Evolutionary conservation across 192 early-diverging fungal species (phyloP), one percentile per base, ranked within the genome.

Genomic region (Backusella tarrabulga): DNA sequence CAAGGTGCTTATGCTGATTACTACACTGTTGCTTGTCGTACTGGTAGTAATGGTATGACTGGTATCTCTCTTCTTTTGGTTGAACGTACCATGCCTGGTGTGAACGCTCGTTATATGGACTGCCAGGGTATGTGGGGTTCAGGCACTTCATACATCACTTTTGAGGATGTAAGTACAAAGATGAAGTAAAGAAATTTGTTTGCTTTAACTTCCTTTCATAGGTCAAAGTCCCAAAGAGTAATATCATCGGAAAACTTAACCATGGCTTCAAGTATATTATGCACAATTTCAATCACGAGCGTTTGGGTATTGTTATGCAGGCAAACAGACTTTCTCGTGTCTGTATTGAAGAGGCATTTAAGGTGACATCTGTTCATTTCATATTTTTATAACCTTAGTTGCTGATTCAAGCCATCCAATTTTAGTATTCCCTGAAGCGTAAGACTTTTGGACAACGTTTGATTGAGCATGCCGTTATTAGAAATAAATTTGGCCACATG

Each of bases 361-460:
- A 92, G 93, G 94, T 85, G 83, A 32, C 1, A 52, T 72, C 79
- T 81, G 19, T 38, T 71, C 23, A 36, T 6, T 26, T 68, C 12
- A 68, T 1, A 35, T 35, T 34, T 50, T n/a, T 44, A 44, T 44
- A 44, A 8, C 11, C 38, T 12, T 32, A 0, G 21, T 23, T 29
- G 15, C 19, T 17, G 14, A 34, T 8, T 1, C 11, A 36, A 70
- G 15, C 21, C 38, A 46, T 44, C 15, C 15, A 44, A 17, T 17
- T 14, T 44, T 93, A 91, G 78, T 97, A 97, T 81, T 79, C 96
- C 2, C 67, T 90, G 76, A 93, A 98, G 84, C 92, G 97, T 75
- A 97, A 96, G 90, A 97, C 96, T 19, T 95, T 98, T 93, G 96
- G 96, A 67, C 94, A 95, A 87, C 85, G 83, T 46, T 94, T 98